A percentile compares a stretch with the other conserved stretches of the same genome.
phyloP scores from a whole-genome alignment of 2,329 filamentous ascomycete genomes.

The Dothistroma pini region DNA sequence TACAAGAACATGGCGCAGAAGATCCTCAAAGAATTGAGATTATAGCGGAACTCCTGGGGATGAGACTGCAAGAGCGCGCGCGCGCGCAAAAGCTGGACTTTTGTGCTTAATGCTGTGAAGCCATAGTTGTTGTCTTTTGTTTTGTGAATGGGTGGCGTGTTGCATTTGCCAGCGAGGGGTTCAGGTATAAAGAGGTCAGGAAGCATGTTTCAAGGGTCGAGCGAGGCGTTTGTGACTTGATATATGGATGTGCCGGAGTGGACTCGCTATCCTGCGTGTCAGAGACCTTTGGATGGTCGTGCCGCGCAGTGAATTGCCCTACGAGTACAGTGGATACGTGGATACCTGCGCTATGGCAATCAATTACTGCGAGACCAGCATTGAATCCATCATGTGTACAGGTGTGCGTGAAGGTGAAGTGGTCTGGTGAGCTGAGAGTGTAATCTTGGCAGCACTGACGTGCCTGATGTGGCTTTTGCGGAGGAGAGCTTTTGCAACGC shows the following conservation, averaged over 20 bases:
- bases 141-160: neutral
- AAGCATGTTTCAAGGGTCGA: neutral
- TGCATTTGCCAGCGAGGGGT: neutral
- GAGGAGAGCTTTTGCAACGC: neutral
- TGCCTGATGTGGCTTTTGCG: neutral
- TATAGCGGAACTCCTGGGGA: conserved; percentile 48
- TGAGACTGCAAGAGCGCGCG: neutral
- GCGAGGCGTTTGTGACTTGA: neutral
- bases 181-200: neutral
- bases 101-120: neutral
- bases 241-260: neutral
- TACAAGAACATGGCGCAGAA: conserved; percentile 98
- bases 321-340: neutral
- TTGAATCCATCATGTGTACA: neutral
- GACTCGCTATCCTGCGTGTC: neutral
- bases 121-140: neutral
- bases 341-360: neutral
- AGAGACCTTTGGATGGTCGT: neutral
- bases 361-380: neutral
- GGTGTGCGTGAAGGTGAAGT: too few species aligned
- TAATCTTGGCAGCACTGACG: neutral
- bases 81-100: conserved; percentile 7
- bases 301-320: neutral
- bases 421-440: neutral
- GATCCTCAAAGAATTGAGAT: conserved; percentile 78